Evolutionary conservation across 139 green algal species (phyloP), one percentile per base, ranked within the genome.

Genomic region (Tetraselmis chui): DNA sequence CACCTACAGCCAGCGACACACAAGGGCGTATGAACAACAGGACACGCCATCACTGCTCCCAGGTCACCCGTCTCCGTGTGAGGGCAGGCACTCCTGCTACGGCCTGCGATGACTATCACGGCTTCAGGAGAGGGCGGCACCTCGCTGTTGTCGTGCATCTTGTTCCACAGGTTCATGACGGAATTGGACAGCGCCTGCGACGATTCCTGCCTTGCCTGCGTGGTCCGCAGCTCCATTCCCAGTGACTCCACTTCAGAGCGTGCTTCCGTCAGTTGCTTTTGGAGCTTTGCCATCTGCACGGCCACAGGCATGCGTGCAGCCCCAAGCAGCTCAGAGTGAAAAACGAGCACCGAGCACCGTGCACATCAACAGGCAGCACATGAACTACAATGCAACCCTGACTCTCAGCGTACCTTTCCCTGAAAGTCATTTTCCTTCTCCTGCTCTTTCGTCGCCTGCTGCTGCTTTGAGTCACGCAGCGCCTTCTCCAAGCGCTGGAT

Each of bases 251-350:
- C 45, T 18, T 67, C 45, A 18, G 45, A 67, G 45, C 45, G 45
- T 28, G 76, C 78, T n/a, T 86, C 77, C 85, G 86, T 77, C 76
- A 30, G 31, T 0, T 78, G 80, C 58, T 85, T 85, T 80, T 89
- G 83, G 27, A 82, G 45, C 45, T 67, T 67, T 5, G 45, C 5
- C 45, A 67, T 67, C 45, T 67, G 45, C 45, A 67, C n/a, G n/a
- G 45, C 45, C 5, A 18, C 45, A 67, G 45, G 45, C 11, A 67
- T 67, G n/a, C n/a, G n/a, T n/a, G n/a, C n/a, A n/a, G n/a, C n/a
- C n/a, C n/a, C n/a, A n/a, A n/a, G n/a, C n/a, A n/a, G n/a, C n/a
- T n/a, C n/a, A n/a, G n/a, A n/a, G n/a, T n/a, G n/a, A n/a, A n/a
- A n/a, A n/a, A n/a, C n/a, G n/a, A n/a, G n/a, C n/a, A n/a, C n/a